Base-by-base conservation (phyloP, 352 stramenopile genomes). In the Salisapilia sapeloensis region DNA sequence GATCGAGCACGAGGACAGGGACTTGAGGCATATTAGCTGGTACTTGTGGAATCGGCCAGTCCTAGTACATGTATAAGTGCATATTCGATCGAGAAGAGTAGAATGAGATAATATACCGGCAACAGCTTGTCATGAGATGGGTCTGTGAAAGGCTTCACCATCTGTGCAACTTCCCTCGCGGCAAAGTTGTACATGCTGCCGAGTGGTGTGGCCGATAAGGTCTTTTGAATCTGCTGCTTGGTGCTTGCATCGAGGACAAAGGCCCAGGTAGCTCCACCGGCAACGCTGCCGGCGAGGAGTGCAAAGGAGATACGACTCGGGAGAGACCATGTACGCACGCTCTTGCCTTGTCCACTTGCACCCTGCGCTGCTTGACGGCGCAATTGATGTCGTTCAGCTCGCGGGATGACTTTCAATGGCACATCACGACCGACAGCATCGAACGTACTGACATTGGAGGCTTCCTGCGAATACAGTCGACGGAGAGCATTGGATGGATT, bases 31-130 rank as follows among this genome's bases (percentile, higher is more conserved):
- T 86, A 31, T 76, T 56, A 20, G 72, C 56, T 10, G 70, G 74
- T 31, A 90, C 64, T 39, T 81, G 57, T 18, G 64, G 69, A 24
- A 90, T 83, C 19, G 74, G 74, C 74, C 74, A 90, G 42, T 90
- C 72, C 53, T 70, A 15, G 28, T 13, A 17, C 14, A 6, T 13
- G 31, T 1, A 32, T n/a, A 26, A 29, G 23, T 8, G 20, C 6
- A 33, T 25, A 19, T 19, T 20, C 4, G n/a, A 28, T 7, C 2
- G 17, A 16, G 11, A 23, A 15, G 29, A 25, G 24, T 14, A 2
- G 20, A 21, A 15, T 24, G 10, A 12, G 11, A 5, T 21, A 1
- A 28, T 42, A 18, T 34, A 71, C 59, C n/a, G 75, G 75, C 42
- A 91, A 44, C 24, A 91, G 47, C 45, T 91, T 87, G 18, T 63